A percentile compares a stretch with the other conserved stretches of the same genome.
Conservation (phyloP, 2,329 filamentous ascomycete genomes). For the Colletotrichum eleusines region DNA sequence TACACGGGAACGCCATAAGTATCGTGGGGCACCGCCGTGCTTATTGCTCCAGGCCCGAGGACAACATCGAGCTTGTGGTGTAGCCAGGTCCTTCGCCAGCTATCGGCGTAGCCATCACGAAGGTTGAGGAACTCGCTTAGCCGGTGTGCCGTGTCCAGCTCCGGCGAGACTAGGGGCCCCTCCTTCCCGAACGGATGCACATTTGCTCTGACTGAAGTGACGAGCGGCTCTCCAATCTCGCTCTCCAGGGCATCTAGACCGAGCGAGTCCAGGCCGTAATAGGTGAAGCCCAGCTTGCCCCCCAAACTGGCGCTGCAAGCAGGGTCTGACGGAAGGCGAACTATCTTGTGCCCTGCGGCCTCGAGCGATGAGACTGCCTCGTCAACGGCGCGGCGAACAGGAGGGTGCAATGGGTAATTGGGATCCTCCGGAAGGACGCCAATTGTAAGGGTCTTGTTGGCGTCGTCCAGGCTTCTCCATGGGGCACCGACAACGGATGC, state of each 20-base stretch:
- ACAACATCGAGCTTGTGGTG: conserved; percentile 62
- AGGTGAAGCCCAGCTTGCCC: conserved; percentile 54
- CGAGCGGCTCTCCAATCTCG: conserved; percentile 55
- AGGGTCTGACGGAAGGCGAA: conserved; percentile 50
- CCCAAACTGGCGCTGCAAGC: conserved; percentile 47
- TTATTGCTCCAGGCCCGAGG: conserved; percentile 61
- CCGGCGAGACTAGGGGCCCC: conserved; percentile 47
- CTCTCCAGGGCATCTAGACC: conserved; percentile 51
- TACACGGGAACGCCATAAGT: conserved; percentile 60
- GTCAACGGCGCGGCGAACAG: conserved; percentile 59
- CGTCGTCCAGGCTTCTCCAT: conserved; percentile 54
- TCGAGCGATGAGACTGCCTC: conserved; percentile 54
- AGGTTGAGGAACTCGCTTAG: conserved; percentile 57
- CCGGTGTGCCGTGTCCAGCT: conserved; percentile 51
- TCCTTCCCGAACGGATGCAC: conserved; percentile 44
- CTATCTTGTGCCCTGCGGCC: conserved; percentile 58
- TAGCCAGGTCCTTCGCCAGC: conserved; percentile 57
- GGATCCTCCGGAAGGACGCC: conserved; percentile 62
- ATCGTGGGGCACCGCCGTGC: conserved; percentile 65
- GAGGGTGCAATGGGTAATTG: conserved; percentile 62
- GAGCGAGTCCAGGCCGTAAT: conserved; percentile 51
- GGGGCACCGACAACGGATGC: conserved; percentile 55
- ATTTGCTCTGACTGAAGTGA: conserved; percentile 52
- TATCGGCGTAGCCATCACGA: conserved; percentile 47
- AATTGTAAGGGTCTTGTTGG: conserved; percentile 53